Conservation (phyloP, 257 asterid genomes). For the Marsdenia floribunda region DNA sequence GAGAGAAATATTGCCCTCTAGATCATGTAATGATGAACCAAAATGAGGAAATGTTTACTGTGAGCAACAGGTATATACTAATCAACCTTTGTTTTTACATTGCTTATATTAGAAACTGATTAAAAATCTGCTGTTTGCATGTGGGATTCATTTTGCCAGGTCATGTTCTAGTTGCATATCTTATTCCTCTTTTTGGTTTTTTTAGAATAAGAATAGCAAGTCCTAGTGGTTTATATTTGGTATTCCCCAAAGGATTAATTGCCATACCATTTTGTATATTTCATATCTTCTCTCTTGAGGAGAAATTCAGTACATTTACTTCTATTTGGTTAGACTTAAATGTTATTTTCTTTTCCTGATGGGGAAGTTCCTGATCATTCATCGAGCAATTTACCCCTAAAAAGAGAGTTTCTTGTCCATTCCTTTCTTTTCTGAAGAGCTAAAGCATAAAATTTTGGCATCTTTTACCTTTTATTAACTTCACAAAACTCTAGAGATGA, state of each 20-base stretch:
- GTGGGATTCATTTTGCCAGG: background rate
- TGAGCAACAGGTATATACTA: constrained; percentile 77
- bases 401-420: background rate
- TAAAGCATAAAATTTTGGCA: background rate
- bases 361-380: background rate
- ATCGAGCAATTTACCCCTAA: background rate
- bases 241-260: background rate
- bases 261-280: background rate
- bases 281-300: background rate
- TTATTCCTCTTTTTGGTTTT: background rate
- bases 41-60: constrained; percentile 95
- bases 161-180: background rate
- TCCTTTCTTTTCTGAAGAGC: background rate
- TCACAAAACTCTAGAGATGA: background rate
- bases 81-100: constrained; percentile 8
- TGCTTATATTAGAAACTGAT: background rate
- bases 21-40: constrained; percentile 87
- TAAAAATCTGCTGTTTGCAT: background rate
- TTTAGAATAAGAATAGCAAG: background rate
- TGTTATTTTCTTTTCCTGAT: background rate
- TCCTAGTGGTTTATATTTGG: background rate
- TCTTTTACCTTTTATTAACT: background rate
- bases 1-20: constrained; percentile 75
- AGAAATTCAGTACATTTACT: background rate
- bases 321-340: background rate